phyloP scores from a whole-genome alignment of 2,329 filamentous ascomycete genomes.

The Colletotrichum tropicale region DNA sequence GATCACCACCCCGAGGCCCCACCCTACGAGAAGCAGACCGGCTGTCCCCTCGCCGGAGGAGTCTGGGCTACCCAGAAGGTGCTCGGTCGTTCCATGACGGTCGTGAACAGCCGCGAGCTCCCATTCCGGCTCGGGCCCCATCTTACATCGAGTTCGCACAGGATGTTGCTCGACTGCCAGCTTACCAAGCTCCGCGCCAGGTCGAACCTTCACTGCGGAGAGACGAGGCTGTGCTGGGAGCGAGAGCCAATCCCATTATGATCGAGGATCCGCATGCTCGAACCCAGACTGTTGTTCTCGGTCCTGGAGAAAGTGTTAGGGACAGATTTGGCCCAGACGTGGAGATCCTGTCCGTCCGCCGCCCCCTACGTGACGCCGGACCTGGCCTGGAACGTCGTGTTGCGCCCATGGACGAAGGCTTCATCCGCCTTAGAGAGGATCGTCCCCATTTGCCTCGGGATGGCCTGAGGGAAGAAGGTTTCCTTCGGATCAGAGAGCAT shows the following conservation, averaged over 20 bases:
- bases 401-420: conserved; percentile 1
- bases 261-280: conserved; percentile 41
- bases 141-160: conserved; percentile 1
- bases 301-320: conserved; percentile 37
- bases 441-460: not conserved
- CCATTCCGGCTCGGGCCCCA: not conserved
- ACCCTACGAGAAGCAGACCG: not conserved
- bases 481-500: conserved; percentile 10
- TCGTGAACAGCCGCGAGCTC: not conserved
- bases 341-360: conserved; percentile 18
- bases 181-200: conserved; percentile 1
- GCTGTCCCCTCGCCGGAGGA: not conserved
- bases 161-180: conserved; percentile 21
- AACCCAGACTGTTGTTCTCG: conserved; percentile 21
- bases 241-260: conserved; percentile 35
- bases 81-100: not conserved
- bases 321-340: conserved; percentile 15
- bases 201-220: not conserved
- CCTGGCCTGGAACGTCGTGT: not conserved
- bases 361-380: not conserved
- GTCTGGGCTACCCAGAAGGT: not conserved
- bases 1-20: not conserved
- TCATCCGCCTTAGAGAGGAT: conserved; percentile 11
- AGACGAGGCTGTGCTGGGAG: conserved; percentile 22
- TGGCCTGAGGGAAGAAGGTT: conserved; percentile 8